phyloP scores from a whole-genome alignment of 2,329 filamentous ascomycete species.

The Phialocephala sp. region DNA sequence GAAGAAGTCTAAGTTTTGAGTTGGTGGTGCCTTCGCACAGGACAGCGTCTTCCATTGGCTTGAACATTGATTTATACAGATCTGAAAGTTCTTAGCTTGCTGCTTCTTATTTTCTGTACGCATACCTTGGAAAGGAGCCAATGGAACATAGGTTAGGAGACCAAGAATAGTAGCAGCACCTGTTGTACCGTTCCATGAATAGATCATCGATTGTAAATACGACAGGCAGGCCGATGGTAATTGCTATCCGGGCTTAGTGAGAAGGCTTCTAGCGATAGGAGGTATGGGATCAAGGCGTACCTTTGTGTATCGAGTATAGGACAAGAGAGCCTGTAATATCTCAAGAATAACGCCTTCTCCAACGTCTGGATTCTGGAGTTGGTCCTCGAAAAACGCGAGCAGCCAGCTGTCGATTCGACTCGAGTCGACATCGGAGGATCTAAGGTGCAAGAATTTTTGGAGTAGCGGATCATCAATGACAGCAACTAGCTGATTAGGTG shows the following conservation, averaged over 20 bases:
- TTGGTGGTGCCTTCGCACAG: constrained; percentile 52
- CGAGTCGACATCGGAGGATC: constrained; percentile 58
- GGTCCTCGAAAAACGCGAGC: constrained; percentile 58
- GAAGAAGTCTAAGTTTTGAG: constrained; percentile 65
- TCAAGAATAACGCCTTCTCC: constrained; percentile 57
- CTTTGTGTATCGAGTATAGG: constrained; percentile 62
- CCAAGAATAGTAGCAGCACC: constrained; percentile 60
- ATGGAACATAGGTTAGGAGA: constrained; percentile 60
- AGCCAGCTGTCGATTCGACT: constrained; percentile 66
- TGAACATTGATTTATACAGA: constrained; percentile 54
- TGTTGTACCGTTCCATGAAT: constrained; percentile 65
- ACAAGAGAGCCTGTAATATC: constrained; percentile 59
- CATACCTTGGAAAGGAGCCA: constrained; percentile 62
- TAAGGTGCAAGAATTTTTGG: constrained; percentile 76
- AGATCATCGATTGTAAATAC: constrained; percentile 60
- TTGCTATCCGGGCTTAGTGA: constrained; percentile 32
- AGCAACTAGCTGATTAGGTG: constrained; percentile 82
- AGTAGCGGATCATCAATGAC: constrained; percentile 77
- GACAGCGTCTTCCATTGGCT: constrained; percentile 57
- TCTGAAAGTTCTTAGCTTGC: constrained; percentile 47
- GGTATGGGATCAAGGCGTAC: constrained; percentile 43
- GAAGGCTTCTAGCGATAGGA: background rate
- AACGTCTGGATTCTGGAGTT: constrained; percentile 56
- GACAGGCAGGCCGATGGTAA: constrained; percentile 48
- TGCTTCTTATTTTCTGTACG: background rate